phyloP scores from a whole-genome alignment of 768 basidiomycete genomes.

The Boletus subcaerulescens region DNA sequence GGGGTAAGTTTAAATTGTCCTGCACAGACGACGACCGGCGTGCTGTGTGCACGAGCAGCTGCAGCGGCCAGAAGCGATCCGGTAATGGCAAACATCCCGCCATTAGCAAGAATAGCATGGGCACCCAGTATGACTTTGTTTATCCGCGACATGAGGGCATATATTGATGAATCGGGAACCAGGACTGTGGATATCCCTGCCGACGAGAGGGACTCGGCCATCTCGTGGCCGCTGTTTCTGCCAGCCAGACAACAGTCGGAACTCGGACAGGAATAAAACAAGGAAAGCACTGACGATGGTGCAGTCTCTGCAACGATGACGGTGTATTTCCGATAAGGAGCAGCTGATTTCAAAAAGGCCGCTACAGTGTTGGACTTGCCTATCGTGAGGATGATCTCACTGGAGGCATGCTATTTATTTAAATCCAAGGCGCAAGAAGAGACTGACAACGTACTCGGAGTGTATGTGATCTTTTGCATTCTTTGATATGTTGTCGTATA shows the following conservation, averaged over 20 bases:
- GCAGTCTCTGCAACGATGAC: conserved; percentile 96
- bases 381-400: conserved; percentile 92
- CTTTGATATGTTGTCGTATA: conserved; percentile 92
- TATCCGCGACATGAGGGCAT: conserved; percentile 93
- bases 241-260: not conserved
- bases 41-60: conserved; percentile 86
- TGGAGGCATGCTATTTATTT: conserved; percentile 28
- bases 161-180: conserved; percentile 94
- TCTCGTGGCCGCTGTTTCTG: conserved; percentile 82
- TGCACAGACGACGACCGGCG: conserved; percentile 89
- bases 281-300: conserved; percentile 64
- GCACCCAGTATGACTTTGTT: conserved; percentile 96
- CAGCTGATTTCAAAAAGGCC: conserved; percentile 88
- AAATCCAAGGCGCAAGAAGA: not conserved
- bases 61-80: conserved; percentile 84
- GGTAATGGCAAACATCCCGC: conserved; percentile 88
- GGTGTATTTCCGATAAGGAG: conserved; percentile 87
- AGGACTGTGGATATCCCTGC: conserved; percentile 91
- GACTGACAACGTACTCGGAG: conserved; percentile 71
- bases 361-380: conserved; percentile 95
- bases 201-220: conserved; percentile 78
- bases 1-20: conserved; percentile 98
- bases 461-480: conserved; percentile 96
- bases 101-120: conserved; percentile 95
- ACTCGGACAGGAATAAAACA: conserved; percentile 1